Evolutionary conservation across 768 basidiomycete species (phyloP).

Genomic region (Gymnopilus junonius): DNA sequence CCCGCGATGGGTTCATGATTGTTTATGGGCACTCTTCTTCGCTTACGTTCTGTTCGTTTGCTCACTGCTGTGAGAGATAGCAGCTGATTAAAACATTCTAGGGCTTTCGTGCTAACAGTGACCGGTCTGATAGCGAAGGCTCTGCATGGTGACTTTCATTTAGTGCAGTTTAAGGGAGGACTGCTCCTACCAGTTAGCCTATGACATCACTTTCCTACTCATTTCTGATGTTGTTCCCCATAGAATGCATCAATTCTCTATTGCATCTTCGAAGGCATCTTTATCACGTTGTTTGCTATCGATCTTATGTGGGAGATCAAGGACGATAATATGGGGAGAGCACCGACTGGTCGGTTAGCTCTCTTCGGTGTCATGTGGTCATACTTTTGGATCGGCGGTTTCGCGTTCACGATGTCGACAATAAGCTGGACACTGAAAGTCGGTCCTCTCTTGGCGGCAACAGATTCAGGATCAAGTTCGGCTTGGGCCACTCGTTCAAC

Average conservation of each 20-base stretch:
- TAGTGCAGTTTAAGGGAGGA: slow-evolving; percentile 2
- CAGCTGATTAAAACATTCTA: background rate
- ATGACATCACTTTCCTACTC: too few species aligned
- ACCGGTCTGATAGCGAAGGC: background rate
- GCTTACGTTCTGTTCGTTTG: background rate
- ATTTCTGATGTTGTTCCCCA: background rate
- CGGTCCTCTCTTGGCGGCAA: background rate
- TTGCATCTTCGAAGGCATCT: slow-evolving; percentile 3
- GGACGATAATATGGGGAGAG: background rate
- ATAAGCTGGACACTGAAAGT: slow-evolving; percentile 4
- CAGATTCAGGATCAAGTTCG: background rate
- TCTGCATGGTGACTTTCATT: slow-evolving; percentile 1
- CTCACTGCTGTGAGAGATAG: background rate
- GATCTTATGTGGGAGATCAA: slow-evolving; percentile 3
- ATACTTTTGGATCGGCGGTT: slow-evolving; percentile 6
- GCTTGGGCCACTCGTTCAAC: slow-evolving; percentile 4
- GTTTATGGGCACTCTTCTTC: slow-evolving; percentile 2
- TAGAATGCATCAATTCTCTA: slow-evolving; percentile 2
- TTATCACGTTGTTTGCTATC: background rate
- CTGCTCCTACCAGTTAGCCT: background rate
- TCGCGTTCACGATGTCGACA: background rate
- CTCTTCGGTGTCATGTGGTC: background rate
- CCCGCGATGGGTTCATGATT: slow-evolving; percentile 1
- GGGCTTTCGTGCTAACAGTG: background rate
- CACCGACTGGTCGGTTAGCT: background rate